Evolutionary conservation across 208 protist species (phyloP).

Genomic region (Trypanosoma vivax): DNA sequence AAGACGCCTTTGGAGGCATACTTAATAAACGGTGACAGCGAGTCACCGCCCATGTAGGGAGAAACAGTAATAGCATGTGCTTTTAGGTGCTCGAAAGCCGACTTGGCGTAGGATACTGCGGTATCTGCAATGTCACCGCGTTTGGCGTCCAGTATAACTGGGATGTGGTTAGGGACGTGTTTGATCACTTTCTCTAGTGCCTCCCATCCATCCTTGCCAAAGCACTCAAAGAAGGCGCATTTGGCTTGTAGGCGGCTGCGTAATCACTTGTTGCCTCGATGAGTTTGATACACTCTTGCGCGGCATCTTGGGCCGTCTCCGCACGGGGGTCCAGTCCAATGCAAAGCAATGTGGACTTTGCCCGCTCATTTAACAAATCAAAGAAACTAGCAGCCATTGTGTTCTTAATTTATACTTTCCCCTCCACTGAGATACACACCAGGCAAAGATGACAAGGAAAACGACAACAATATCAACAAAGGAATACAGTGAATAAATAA

Average conservation of each 20-base stretch:
- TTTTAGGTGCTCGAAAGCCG: constrained; percentile 69
- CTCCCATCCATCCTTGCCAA: constrained; percentile 65
- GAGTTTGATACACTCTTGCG: constrained; percentile 62
- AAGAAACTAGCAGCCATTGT: constrained; percentile 45
- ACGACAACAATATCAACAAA: no score
- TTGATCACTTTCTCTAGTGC: constrained; percentile 57
- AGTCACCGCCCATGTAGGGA: constrained; percentile 86
- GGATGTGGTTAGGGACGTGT: constrained; percentile 61
- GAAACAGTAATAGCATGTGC: constrained; percentile 83
- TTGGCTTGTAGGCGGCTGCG: constrained; percentile 85
- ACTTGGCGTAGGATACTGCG: constrained; percentile 77
- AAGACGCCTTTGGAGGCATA: constrained; percentile 75
- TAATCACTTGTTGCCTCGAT: constrained; percentile 77
- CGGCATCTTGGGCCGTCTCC: constrained; percentile 48
- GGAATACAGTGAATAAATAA: no score
- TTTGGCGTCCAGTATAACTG: constrained; percentile 85
- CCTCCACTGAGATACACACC: no score
- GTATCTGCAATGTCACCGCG: constrained; percentile 85
- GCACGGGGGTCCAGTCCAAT: constrained; percentile 80
- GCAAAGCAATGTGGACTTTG: constrained; percentile 74
- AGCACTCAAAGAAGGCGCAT: constrained; percentile 87
- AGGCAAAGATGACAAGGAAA: no score
- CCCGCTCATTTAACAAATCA: constrained; percentile 75
- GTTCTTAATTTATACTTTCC: neutral
- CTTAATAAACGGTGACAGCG: constrained; percentile 70